Conservation (phyloP, 1,284 basidiomycete genomes). For the Ustilago crameri region DNA sequence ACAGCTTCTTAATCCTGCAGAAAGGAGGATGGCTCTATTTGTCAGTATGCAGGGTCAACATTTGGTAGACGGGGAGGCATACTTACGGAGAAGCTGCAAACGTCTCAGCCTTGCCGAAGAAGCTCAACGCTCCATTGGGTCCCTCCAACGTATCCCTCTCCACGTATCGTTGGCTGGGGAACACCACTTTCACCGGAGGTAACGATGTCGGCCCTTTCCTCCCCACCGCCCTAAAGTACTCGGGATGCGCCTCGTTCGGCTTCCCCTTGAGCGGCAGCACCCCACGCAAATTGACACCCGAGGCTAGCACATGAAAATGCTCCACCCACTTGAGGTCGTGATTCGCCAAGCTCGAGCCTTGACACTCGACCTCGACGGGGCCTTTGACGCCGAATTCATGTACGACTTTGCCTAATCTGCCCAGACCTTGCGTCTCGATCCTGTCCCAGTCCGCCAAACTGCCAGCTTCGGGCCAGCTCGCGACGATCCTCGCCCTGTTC, state of each 20-base stretch:
- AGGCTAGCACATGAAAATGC: constrained; percentile 59
- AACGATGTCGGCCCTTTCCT: constrained; percentile 1
- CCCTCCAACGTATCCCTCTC: constrained; percentile 49
- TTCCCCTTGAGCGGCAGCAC: constrained; percentile 45
- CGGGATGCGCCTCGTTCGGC: constrained; percentile 26
- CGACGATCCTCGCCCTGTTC: constrained; percentile 48
- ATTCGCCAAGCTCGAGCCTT: constrained; percentile 60
- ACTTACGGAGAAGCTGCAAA: constrained; percentile 39
- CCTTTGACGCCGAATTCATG: constrained; percentile 27
- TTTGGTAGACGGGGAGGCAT: neutral
- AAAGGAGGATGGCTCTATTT: too few species aligned
- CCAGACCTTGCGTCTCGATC: constrained; percentile 58
- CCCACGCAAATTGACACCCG: constrained; percentile 37
- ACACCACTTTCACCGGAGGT: constrained; percentile 57
- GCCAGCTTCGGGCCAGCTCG: constrained; percentile 49
- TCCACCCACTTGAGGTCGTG: constrained; percentile 63
- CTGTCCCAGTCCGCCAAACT: constrained; percentile 50
- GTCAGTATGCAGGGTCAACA: neutral
- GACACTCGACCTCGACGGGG: constrained; percentile 47
- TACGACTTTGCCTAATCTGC: constrained; percentile 52
- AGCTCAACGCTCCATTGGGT: constrained; percentile 51
- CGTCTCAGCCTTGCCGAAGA: constrained; percentile 60
- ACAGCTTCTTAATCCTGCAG: constrained; percentile 35
- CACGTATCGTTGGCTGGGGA: constrained; percentile 58
- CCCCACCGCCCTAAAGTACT: constrained; percentile 15